Conservation (phyloP, 169 alveolate species). For the Condylostoma magnum region DNA sequence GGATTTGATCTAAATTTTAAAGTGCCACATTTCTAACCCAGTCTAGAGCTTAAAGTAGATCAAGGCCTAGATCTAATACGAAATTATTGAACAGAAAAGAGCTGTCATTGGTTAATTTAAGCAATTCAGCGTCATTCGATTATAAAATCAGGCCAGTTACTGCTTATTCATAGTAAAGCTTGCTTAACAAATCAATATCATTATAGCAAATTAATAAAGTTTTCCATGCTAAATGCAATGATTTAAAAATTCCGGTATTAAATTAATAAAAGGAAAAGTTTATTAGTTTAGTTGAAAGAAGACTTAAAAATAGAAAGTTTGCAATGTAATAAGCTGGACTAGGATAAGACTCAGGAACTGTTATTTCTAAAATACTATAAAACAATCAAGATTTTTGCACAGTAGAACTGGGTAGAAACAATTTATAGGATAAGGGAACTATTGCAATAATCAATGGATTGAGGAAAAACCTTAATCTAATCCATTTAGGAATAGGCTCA, state of each 20-base stretch:
- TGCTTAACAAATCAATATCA: too few species aligned
- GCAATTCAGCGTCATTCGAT: too few species aligned
- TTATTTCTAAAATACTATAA: background rate
- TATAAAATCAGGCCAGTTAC: too few species aligned
- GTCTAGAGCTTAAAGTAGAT: too few species aligned
- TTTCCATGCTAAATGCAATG: constrained; percentile 19
- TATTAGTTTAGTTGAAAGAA: background rate
- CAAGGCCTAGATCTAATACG: too few species aligned
- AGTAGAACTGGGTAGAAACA: constrained; percentile 13
- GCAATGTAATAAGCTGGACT: background rate
- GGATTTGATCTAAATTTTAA: too few species aligned
- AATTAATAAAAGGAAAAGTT: constrained; percentile 7
- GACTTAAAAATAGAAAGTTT: background rate
- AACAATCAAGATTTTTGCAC: background rate
- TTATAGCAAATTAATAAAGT: constrained; percentile 4
- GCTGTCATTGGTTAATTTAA: too few species aligned
- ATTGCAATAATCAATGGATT: background rate
- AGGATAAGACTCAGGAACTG: constrained; percentile 9
- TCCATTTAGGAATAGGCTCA: constrained; percentile 23
- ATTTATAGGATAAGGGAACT: constrained; percentile 29
- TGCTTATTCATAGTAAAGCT: too few species aligned
- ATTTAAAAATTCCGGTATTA: constrained; percentile 8
- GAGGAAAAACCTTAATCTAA: background rate
- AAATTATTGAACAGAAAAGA: too few species aligned
- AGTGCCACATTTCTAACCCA: too few species aligned